phyloP scores from a whole-genome alignment of 2,329 filamentous ascomycete species.

The Tolypocladium amazonense region DNA sequence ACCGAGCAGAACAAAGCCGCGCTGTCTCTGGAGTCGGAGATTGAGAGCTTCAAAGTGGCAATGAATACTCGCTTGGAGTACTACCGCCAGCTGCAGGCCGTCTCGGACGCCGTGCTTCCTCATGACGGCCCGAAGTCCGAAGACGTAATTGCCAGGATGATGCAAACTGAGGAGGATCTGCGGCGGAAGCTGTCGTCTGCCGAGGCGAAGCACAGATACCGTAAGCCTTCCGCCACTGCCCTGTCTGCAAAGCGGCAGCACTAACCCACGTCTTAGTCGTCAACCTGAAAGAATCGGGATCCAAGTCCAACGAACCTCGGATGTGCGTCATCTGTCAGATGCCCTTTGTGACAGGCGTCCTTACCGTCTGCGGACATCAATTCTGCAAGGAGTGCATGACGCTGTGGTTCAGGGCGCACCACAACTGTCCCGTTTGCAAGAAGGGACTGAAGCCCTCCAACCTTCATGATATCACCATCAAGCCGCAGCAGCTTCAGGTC shows the following conservation, averaged over 20 bases:
- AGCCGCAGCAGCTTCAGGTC: constrained; percentile 61
- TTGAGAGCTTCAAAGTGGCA: constrained; percentile 62
- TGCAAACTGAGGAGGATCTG: constrained; percentile 27
- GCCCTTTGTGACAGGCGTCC: constrained; percentile 63
- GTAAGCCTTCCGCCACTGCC: constrained; percentile 24
- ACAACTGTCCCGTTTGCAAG: constrained; percentile 81
- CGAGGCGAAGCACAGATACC: constrained; percentile 67
- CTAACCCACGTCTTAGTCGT: constrained; percentile 25
- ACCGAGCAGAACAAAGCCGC: constrained; percentile 39
- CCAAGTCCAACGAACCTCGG: constrained; percentile 51
- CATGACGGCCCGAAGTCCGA: constrained; percentile 56
- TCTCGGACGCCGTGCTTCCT: constrained; percentile 79
- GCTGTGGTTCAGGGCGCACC: constrained; percentile 64
- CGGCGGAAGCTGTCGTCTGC: constrained; percentile 48
- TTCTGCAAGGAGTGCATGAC: constrained; percentile 85
- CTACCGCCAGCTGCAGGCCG: constrained; percentile 77
- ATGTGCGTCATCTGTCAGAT: constrained; percentile 82
- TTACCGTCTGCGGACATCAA: constrained; percentile 83
- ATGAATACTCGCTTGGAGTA: constrained; percentile 86
- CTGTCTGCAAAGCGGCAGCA: constrained; percentile 1
- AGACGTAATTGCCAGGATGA: constrained; percentile 23
- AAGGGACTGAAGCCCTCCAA: constrained; percentile 51
- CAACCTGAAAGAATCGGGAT: constrained; percentile 45
- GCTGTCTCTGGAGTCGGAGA: constrained; percentile 51
- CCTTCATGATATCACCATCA: constrained; percentile 78